Conservation (phyloP, 495 filamentous ascomycete species). For the Penicillium maclennaniae region DNA sequence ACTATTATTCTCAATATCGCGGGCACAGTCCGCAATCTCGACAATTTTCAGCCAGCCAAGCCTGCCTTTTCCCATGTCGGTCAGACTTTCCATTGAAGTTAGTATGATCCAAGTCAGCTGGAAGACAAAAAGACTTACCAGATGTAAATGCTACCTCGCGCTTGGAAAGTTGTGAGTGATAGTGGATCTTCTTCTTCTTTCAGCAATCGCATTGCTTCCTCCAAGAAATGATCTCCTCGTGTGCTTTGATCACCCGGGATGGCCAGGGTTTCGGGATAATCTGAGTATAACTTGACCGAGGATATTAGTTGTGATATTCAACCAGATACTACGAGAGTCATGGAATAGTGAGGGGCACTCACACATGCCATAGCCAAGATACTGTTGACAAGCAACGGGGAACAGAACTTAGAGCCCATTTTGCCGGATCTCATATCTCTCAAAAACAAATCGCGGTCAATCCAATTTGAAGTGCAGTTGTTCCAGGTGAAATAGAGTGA, state of each 20-base stretch:
- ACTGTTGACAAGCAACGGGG: constrained; percentile 42
- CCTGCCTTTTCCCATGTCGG: constrained; percentile 15
- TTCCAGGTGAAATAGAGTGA: not conserved
- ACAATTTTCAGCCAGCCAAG: constrained; percentile 12
- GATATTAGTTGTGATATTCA: not conserved
- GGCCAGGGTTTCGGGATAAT: constrained; percentile 18
- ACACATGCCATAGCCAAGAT: constrained; percentile 38
- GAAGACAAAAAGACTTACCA: not conserved
- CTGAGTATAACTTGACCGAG: constrained; percentile 13
- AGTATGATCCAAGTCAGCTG: too few relatives aligned
- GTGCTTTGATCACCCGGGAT: constrained; percentile 9
- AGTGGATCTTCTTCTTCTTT: not conserved
- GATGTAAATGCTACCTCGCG: not conserved
- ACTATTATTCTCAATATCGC: not conserved
- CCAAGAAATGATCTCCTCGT: constrained; percentile 18
- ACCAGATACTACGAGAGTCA: not conserved
- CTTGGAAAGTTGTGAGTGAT: not conserved
- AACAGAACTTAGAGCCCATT: constrained; percentile 31
- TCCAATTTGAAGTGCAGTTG: not conserved
- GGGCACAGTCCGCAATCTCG: constrained; percentile 3
- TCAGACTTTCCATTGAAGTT: not conserved
- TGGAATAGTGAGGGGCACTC: constrained; percentile 7
- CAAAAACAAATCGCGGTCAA: not conserved
- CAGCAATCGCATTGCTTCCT: not conserved
- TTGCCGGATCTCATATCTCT: not conserved